phyloP scores from a whole-genome alignment of 75 land plant genomes.

The Isoetes taiwanensis region DNA sequence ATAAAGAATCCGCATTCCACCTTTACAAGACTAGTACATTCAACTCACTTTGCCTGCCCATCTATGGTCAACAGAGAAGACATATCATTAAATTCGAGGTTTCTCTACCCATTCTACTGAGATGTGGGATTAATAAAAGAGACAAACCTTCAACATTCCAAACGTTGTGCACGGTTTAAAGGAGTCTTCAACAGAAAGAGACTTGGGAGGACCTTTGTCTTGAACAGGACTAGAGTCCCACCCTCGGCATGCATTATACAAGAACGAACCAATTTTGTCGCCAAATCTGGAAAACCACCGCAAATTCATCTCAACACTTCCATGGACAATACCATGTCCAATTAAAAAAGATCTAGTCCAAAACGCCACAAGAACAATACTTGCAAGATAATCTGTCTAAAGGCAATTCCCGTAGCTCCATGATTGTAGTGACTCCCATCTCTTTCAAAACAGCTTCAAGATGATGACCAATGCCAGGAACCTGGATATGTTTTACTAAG shows the following conservation, averaged over 20 bases:
- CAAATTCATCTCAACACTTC: not conserved
- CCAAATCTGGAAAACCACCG: conserved; percentile 19
- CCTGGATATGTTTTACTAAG: conserved; percentile 8
- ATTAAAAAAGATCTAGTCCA: not conserved
- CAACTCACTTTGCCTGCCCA: conserved; percentile 27
- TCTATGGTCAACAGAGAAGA: too few species aligned
- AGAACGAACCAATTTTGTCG: conserved; percentile 10
- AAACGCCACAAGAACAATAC: not conserved
- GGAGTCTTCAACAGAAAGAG: conserved; percentile 35
- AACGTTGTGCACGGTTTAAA: conserved; percentile 27
- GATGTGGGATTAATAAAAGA: too few species aligned
- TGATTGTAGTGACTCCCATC: conserved; percentile 21
- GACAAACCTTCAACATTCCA: too few species aligned
- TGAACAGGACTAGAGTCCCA: conserved; percentile 18
- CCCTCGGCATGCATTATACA: conserved; percentile 28
- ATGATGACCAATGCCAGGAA: conserved; percentile 31
- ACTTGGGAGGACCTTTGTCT: conserved; percentile 29
- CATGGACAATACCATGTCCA: not conserved
- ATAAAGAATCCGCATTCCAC: too few species aligned
- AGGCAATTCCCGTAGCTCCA: conserved; percentile 13
- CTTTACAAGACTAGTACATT: too few species aligned
- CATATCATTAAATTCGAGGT: too few species aligned
- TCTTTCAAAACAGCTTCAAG: conserved; percentile 22
- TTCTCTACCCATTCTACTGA: too few species aligned
- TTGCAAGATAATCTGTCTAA: conserved; percentile 12